Evolutionary conservation across 495 filamentous ascomycete species (phyloP).

Genomic region (Hypoxylon lenormandii): DNA sequence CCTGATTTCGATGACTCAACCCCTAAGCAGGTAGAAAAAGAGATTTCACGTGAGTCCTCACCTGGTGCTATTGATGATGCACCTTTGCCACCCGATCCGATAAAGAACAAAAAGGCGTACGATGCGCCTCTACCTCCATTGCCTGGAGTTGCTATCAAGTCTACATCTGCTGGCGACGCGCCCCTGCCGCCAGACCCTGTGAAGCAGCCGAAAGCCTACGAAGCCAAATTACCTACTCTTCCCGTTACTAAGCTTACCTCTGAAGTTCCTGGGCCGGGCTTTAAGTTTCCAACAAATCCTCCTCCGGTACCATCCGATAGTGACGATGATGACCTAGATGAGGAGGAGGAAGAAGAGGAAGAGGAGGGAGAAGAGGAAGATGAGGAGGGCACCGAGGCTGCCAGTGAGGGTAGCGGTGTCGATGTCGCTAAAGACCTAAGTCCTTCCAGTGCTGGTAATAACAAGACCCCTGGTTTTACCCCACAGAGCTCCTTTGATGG

Average conservation of each 20-base stretch:
- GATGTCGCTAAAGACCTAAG: constrained; percentile 77
- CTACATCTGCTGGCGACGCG: constrained; percentile 39
- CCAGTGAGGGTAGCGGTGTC: constrained; percentile 70
- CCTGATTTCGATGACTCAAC: constrained; percentile 64
- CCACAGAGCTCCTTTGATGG: constrained; percentile 76
- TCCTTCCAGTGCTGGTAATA: constrained; percentile 60
- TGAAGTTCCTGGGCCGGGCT: constrained; percentile 40
- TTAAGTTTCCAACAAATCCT: constrained; percentile 47
- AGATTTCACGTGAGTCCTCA: constrained; percentile 14
- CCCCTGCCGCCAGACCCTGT: constrained; percentile 49
- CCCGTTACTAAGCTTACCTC: constrained; percentile 40
- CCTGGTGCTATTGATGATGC: constrained; percentile 48
- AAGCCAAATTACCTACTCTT: constrained; percentile 37
- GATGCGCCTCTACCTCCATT: constrained; percentile 56
- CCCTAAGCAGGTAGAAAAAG: constrained; percentile 17
- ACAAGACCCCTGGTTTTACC: constrained; percentile 68
- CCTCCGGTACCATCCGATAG: constrained; percentile 51
- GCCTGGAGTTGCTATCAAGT: constrained; percentile 43
- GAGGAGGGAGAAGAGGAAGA: constrained; percentile 17
- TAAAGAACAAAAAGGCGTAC: constrained; percentile 53
- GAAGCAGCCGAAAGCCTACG: constrained; percentile 41
- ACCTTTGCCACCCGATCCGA: constrained; percentile 59
- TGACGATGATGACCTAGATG: constrained; percentile 58
- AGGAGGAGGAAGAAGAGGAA: constrained; percentile 28
- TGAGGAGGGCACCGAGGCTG: constrained; percentile 60